Evolutionary conservation across 2,329 filamentous ascomycete species (phyloP), one percentile per base, ranked within the genome.

Genomic region (Chaetomiaceae sp.): DNA sequence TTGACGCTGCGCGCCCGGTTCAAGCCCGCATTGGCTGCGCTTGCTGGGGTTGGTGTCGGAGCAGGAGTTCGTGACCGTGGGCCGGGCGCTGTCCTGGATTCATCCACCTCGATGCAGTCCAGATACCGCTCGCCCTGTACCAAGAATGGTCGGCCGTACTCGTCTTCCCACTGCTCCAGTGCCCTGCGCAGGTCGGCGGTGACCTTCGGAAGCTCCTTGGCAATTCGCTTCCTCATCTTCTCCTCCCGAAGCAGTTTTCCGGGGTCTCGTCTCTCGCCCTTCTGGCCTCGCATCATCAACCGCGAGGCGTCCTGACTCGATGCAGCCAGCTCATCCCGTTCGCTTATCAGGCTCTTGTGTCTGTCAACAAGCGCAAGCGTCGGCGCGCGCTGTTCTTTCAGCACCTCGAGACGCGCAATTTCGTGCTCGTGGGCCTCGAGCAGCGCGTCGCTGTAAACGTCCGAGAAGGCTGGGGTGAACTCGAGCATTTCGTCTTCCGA

Each of bases 401-500:
- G 72, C 2, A 81, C 74, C 64, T 95, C 87, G 0, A 98, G 74
- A 18, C 90, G 81, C 6, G 74, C 71, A 54, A 98, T 90, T 62
- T 98, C 94, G 17, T 84, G 83, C 70, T 98, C 93, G 60, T 98
- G 94, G 0, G 93, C 90, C 55, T 95, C 90, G 0, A 98, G 78
- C 9, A 98, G 76, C 4, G 93, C 93, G 64, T 98, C 93, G 58
- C 89, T 96, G 68, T 94, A 96, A 17, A 96, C 91, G 62, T 97
- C 93, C 10, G 89, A 95, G 64, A 97, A 97, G 34, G 90, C 93
- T 0, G 94, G 93, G 0, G 90, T 93, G 58, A 98, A 98, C 56
- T 96, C 90, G 47, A 97, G 79, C 90, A 97, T 97, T 69, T 98
- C 93, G 60, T 98, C 93, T 63, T 98, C 93, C 0, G 88, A 95